A percentile compares a stretch with the other conserved stretches of the same genome.
Evolutionary conservation across 1,139 yeast species (phyloP).

Genomic region (Suhomyces ambrosiae): DNA sequence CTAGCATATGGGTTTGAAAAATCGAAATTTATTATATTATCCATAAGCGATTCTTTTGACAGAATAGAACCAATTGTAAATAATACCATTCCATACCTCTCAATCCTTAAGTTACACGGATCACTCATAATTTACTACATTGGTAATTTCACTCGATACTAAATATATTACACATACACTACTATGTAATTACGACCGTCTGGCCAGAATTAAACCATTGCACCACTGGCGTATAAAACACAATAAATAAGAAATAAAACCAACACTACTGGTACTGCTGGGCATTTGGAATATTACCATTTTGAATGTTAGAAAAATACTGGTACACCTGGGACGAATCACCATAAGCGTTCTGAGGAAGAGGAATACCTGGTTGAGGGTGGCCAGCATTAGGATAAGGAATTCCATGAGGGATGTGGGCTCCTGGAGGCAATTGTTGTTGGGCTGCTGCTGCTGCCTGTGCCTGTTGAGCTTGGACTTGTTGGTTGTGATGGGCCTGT

Average conservation of each 20-base stretch:
- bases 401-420: conserved; percentile 48
- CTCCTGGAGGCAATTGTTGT: conserved; percentile 51
- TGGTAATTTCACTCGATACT: not conserved
- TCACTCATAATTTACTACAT: not conserved
- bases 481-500: conserved; percentile 27
- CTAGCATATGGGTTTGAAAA: too few relatives aligned
- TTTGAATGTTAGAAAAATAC: conserved; percentile 59
- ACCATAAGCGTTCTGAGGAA: conserved; percentile 48
- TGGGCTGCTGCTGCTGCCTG: conserved; percentile 29
- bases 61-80: too few relatives aligned
- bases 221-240: conserved; percentile 6
- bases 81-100: too few relatives aligned
- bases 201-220: conserved; percentile 7
- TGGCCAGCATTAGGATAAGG: conserved; percentile 45
- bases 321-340: conserved; percentile 52
- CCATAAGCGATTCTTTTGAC: too few relatives aligned
- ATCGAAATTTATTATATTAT: too few relatives aligned
- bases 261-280: conserved; percentile 40
- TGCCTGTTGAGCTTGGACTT: conserved; percentile 28
- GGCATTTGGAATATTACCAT: conserved; percentile 49
- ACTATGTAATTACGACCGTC: conserved; percentile 8
- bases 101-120: too few relatives aligned
- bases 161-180: conserved; percentile 10
- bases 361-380: conserved; percentile 41
- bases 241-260: conserved; percentile 11